Conservation (phyloP, 495 filamentous ascomycete species). For the Ramalina peruviana region DNA sequence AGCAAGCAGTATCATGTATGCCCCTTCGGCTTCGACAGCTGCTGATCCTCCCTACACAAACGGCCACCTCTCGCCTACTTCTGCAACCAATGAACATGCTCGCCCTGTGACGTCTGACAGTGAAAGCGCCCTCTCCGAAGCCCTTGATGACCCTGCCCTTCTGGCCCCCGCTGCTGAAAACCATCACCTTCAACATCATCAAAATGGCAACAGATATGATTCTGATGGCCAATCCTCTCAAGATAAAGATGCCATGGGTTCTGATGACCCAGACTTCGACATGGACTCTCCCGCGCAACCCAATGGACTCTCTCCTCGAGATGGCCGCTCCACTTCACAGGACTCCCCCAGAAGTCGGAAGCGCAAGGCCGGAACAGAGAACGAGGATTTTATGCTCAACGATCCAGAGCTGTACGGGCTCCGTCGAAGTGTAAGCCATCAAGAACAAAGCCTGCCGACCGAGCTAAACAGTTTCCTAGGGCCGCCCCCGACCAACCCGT, state of each 20-base stretch:
- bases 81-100: constrained; percentile 9
- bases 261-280: constrained; percentile 69
- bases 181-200: constrained; percentile 9
- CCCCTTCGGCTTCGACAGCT: constrained; percentile 8
- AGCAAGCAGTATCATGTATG: constrained; percentile 18
- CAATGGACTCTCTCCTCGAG: constrained; percentile 29
- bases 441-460: not conserved
- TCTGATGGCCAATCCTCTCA: constrained; percentile 35
- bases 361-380: constrained; percentile 56
- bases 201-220: constrained; percentile 20
- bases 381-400: constrained; percentile 71
- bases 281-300: constrained; percentile 48
- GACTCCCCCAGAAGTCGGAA: constrained; percentile 52
- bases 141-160: constrained; percentile 25
- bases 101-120: constrained; percentile 29
- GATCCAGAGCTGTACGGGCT: constrained; percentile 96
- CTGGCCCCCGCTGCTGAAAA: constrained; percentile 17
- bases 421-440: constrained; percentile 63
- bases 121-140: constrained; percentile 39
- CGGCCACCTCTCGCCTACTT: constrained; percentile 16
- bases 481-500: constrained; percentile 39
- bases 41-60: constrained; percentile 11
- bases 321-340: constrained; percentile 52
- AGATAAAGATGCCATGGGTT: constrained; percentile 54
- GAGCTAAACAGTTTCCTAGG: constrained; percentile 24